Conservation (phyloP, 345 rosid genomes). For the Nasturtium officinale region DNA sequence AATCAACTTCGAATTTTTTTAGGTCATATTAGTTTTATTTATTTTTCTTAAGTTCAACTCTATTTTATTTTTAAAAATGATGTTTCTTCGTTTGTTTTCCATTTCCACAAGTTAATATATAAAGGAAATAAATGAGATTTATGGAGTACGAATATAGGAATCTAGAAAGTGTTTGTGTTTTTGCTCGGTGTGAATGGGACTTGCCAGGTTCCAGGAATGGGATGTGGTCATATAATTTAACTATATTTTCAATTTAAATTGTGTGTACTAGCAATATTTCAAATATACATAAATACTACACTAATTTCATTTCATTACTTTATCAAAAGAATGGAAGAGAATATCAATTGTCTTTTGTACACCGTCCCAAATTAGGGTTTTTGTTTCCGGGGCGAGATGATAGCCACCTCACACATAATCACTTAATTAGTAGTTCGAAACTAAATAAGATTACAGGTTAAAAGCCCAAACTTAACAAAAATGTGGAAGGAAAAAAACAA, state of each 20-base stretch:
- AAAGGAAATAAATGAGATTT: slow-evolving; percentile 6
- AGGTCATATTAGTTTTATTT: no score
- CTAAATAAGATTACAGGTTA: no score
- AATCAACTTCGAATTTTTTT: no score
- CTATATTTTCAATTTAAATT: background rate
- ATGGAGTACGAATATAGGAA: slow-evolving; percentile 1
- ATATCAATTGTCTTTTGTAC: no score
- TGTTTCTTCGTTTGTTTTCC: background rate
- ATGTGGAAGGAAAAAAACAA: no score
- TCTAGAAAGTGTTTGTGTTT: slow-evolving; percentile 22
- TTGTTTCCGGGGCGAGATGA: no score
- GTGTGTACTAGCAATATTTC: background rate
- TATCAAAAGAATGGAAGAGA: background rate
- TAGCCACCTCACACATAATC: no score
- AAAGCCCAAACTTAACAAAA: no score
- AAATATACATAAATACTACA: background rate
- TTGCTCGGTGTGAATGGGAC: slow-evolving; percentile 32
- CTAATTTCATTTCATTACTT: background rate
- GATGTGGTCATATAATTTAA: slow-evolving; percentile 24
- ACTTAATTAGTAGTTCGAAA: no score
- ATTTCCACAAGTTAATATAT: background rate
- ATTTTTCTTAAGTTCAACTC: background rate
- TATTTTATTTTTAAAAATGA: background rate
- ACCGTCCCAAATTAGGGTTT: no score
- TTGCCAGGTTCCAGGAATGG: slow-evolving; percentile 41